Conservation (phyloP, 1,139 yeast species). For the Candida neerlandica region DNA sequence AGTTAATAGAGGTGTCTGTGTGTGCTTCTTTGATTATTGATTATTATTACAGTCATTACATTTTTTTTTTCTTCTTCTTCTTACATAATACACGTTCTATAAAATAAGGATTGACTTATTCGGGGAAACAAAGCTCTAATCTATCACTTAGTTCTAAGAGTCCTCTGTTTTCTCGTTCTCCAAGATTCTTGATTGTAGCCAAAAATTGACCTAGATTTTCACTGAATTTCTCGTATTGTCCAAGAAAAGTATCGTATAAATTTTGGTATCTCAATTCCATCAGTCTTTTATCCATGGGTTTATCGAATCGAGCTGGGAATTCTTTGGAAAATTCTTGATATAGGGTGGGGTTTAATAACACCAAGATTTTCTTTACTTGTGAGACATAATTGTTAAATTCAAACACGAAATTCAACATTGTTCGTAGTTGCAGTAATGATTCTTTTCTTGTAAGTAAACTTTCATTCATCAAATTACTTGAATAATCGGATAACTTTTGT, state of each 20-base stretch:
- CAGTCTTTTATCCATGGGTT: constrained; percentile 39
- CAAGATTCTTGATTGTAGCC: constrained; percentile 55
- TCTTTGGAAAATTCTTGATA: constrained; percentile 41
- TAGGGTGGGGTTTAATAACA: constrained; percentile 51
- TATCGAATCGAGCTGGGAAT: constrained; percentile 43
- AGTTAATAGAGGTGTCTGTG: constrained; percentile 12
- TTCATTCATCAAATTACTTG: constrained; percentile 68
- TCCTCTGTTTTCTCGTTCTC: constrained; percentile 65
- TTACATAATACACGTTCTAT: constrained; percentile 1
- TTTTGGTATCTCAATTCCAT: constrained; percentile 44
- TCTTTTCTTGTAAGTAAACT: constrained; percentile 66
- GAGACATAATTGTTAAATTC: constrained; percentile 58
- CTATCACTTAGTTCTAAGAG: constrained; percentile 55
- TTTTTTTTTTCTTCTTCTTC: neutral
- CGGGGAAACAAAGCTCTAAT: constrained; percentile 47
- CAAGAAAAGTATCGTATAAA: constrained; percentile 51
- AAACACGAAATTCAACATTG: constrained; percentile 48
- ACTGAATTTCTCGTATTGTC: constrained; percentile 58
- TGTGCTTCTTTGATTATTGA: constrained; percentile 1
- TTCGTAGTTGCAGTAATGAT: constrained; percentile 51
- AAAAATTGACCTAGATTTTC: constrained; percentile 56
- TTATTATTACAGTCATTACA: constrained; percentile 5
- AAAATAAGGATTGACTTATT: constrained; percentile 6
- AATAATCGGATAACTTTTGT: constrained; percentile 53
- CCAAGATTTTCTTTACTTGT: constrained; percentile 58